Conservation (phyloP, 2,329 filamentous ascomycete species). For the Botrytis medusae region DNA sequence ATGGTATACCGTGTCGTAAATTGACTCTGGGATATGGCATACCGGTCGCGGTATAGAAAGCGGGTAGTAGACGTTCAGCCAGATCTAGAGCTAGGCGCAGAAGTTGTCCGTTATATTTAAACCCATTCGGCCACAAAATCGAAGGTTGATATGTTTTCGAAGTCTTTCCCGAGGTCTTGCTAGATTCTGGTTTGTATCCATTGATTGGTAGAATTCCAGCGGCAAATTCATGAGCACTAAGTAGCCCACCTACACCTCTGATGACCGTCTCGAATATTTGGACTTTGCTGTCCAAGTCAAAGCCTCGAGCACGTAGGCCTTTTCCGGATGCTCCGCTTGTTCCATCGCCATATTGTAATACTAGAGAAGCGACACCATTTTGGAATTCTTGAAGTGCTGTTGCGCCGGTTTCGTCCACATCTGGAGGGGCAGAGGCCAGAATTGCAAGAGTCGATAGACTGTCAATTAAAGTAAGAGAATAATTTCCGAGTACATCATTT, state of each 20-base stretch:
- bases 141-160: conserved; percentile 46
- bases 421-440: conserved; percentile 71
- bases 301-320: conserved; percentile 74
- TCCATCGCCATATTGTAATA: conserved; percentile 85
- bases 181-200: conserved; percentile 62
- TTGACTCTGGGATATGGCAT: conserved; percentile 96
- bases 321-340: conserved; percentile 64
- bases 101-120: conserved; percentile 86
- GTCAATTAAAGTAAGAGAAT: conserved; percentile 92
- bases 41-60: conserved; percentile 87
- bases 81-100: conserved; percentile 87
- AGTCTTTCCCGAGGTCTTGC: conserved; percentile 10
- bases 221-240: conserved; percentile 93
- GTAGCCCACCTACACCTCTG: conserved; percentile 81
- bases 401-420: conserved; percentile 52
- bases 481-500: conserved; percentile 96
- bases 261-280: conserved; percentile 99
- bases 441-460: conserved; percentile 93
- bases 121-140: conserved; percentile 72
- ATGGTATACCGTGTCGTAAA: conserved; percentile 84
- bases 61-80: conserved; percentile 78
- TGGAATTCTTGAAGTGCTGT: conserved; percentile 76
- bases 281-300: conserved; percentile 96
- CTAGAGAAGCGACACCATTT: conserved; percentile 70
- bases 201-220: conserved; percentile 84